A percentile compares a stretch with the other conserved stretches of the same genome.
These are phyloP conservation scores for Crotalaria pallida DNA, from an alignment of 306 rosid genomes.

Conservation along the genomic window DNA sequence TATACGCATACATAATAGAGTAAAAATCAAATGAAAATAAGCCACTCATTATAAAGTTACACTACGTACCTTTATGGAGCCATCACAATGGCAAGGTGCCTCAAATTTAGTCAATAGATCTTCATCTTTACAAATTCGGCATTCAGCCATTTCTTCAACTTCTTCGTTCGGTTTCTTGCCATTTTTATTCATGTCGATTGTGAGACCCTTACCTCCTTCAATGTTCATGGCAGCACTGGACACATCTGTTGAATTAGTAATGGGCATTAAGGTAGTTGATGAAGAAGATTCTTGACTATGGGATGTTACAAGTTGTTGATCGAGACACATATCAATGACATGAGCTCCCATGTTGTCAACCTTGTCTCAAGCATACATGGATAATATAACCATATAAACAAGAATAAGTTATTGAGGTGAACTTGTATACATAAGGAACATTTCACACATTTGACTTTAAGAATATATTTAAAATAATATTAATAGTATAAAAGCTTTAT, in stretches of 20 bases:
- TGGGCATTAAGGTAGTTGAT: not conserved
- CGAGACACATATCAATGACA: not conserved
- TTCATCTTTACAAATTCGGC: slow-evolving; percentile 25
- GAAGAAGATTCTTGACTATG: not conserved
- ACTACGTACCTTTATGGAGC: slow-evolving; percentile 21
- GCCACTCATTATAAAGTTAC: not conserved
- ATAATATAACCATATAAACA: too few species aligned
- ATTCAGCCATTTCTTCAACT: not conserved
- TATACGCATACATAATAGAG: not conserved
- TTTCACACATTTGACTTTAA: too few species aligned
- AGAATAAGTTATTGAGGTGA: too few species aligned
- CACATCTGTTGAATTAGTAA: too few species aligned
- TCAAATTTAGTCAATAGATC: slow-evolving; percentile 2
- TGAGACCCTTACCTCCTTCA: not conserved
- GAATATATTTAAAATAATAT: too few species aligned
- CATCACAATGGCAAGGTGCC: slow-evolving; percentile 21
- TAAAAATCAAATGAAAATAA: not conserved
- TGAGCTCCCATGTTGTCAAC: not conserved
- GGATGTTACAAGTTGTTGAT: not conserved
- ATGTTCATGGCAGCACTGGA: not conserved
- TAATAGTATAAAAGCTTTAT: too few species aligned
- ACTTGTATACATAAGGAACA: too few species aligned
- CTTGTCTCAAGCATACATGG: not conserved
- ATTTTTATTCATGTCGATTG: not conserved
- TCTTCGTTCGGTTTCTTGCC: not conserved